Evolutionary conservation across 306 rosid species (phyloP), one percentile per base, ranked within the genome.

Genomic region (Begonia peltatifolia): DNA sequence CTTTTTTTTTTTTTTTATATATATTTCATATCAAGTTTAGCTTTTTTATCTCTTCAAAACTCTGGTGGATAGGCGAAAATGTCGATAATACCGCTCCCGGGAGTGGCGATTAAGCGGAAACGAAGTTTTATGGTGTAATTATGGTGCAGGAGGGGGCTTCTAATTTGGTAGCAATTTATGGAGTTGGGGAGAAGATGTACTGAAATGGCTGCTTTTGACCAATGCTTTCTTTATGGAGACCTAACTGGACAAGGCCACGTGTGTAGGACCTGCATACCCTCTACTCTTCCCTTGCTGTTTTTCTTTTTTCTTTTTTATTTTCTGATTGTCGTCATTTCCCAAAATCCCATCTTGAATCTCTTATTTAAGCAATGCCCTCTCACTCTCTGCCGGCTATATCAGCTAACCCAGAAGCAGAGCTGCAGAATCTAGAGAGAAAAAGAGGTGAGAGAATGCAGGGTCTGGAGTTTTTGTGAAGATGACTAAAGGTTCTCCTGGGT

Each of bases 201-300:
- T 30, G 38, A 30, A 30, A 30, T 30, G 38, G 38, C 9, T 30
- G 38, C 9, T 30, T 74, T 69, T 65, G 75, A 65, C 70, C 58
- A 18, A 53, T 15, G 35, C 47, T 53, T 54, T 41, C 38, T 30
- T 30, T 30, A 7, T 30, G 38, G 38, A 30, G 60, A 66, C 46
- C 64, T 59, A 57, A 70, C 65, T 15, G 61, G 75, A 70, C 79
- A 74, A 60, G 79, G 76, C 67, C 76, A 70, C 70, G 71, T 66
- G 79, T 62, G 79, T 70, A 74, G 79, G 79, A 62, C 79, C 76
- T 70, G 50, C 41, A 5, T 50, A 41, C 61, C 63, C 72, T 61
- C 75, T 61, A 51, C 66, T 69, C 62, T 72, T 54, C 58, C 58
- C 56, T 14, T 67, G 70, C 59, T 66, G 38, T 65, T 63, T 42